These are phyloP conservation scores for Cystoderma amianthinum DNA, from an alignment of 768 basidiomycete genomes.

Conservation along the genomic window DNA sequence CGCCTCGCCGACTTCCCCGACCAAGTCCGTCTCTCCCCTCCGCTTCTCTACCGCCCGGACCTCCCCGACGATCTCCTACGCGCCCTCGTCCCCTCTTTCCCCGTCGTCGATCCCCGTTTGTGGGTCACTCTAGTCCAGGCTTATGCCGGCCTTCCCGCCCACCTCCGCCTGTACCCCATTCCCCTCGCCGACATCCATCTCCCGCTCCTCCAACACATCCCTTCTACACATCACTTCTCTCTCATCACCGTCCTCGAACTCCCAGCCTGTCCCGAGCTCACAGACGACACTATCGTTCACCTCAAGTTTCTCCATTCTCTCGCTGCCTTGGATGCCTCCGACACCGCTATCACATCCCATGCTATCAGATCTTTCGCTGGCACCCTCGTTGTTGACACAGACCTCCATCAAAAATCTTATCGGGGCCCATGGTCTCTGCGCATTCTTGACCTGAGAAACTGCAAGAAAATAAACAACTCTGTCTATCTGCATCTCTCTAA, in stretches of 20 bases:
- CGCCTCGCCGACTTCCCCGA: conserved; percentile 37
- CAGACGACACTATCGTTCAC: conserved; percentile 45
- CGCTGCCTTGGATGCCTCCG: conserved; percentile 57
- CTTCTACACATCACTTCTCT: conserved; percentile 48
- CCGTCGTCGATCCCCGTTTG: conserved; percentile 42
- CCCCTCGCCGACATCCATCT: conserved; percentile 50
- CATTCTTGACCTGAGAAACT: conserved; percentile 49
- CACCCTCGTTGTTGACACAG: conserved; percentile 29
- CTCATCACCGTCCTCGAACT: conserved; percentile 62
- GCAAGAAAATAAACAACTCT: conserved; percentile 37
- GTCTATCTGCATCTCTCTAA: conserved; percentile 31
- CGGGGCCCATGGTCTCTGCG: conserved; percentile 54
- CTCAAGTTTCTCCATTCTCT: conserved; percentile 49
- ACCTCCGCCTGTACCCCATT: conserved; percentile 31
- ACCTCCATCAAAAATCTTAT: conserved; percentile 5
- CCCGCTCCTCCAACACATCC: conserved; percentile 50
- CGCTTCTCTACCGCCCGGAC: conserved; percentile 27
- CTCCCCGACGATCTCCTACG: conserved; percentile 28
- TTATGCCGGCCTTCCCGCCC: conserved; percentile 43
- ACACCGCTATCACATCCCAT: conserved; percentile 40
- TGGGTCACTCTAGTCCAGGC: conserved; percentile 62
- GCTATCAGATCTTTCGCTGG: conserved; percentile 47
- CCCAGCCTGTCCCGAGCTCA: conserved; percentile 44
- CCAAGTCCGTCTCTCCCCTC: conserved; percentile 27
- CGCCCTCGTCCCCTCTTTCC: conserved; percentile 16